These are phyloP conservation scores for Furcasterigmium furcatum DNA, from an alignment of 2,329 filamentous ascomycete genomes.

Conservation along the genomic window DNA sequence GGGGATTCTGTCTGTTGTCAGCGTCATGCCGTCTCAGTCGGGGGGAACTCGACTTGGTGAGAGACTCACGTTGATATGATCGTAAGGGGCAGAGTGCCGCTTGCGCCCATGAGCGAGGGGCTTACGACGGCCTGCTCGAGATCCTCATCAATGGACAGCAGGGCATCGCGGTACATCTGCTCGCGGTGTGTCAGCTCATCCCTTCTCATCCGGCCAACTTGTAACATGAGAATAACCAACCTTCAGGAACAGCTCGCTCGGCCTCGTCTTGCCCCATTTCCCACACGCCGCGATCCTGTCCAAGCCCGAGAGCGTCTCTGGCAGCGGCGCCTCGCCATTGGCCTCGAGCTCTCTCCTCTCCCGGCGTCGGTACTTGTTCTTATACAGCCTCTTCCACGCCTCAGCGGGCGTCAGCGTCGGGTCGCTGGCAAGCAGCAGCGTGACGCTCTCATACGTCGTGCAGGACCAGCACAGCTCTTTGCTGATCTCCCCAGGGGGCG, in stretches of 20 bases:
- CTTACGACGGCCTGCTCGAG: constrained; percentile 48
- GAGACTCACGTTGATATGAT: constrained; percentile 56
- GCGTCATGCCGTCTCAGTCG: background rate
- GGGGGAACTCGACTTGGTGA: background rate
- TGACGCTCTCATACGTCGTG: constrained; percentile 3
- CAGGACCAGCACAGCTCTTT: constrained; percentile 2
- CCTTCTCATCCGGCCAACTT: background rate
- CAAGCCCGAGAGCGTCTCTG: background rate
- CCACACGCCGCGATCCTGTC: constrained; percentile 30
- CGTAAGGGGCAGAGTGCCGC: constrained; percentile 64
- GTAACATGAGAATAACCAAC: constrained; percentile 28
- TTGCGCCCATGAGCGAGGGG: constrained; percentile 46
- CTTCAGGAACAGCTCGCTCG: constrained; percentile 65
- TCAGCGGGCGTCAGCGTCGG: constrained; percentile 2
- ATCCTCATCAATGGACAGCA: constrained; percentile 52
- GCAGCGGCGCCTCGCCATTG: background rate
- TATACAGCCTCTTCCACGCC: constrained; percentile 4
- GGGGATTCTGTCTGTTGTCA: constrained; percentile 40
- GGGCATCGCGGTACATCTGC: constrained; percentile 64
- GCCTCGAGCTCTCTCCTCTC: background rate
- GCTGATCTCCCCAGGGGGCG: background rate
- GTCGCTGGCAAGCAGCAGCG: constrained; percentile 1
- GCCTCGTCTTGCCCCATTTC: constrained; percentile 60
- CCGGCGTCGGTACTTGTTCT: background rate
- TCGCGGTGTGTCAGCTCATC: constrained; percentile 3